A percentile compares a stretch with the other conserved stretches of the same genome.
phyloP scores from a whole-genome alignment of 2,329 filamentous ascomycete species.

The Madurella fahalii region DNA sequence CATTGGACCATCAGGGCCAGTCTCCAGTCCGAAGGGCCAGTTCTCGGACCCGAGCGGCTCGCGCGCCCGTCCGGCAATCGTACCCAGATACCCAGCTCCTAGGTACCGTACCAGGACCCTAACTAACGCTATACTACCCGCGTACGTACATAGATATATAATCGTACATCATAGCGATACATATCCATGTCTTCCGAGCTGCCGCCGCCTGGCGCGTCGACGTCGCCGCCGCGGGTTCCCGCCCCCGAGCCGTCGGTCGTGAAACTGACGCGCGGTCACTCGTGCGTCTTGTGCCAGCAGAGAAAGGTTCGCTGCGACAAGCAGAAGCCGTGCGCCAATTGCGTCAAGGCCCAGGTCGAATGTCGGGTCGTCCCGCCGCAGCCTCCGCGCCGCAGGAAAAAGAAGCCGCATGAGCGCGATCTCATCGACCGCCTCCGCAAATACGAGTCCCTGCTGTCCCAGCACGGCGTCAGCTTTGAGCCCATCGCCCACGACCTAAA shows the following conservation, averaged over 20 bases:
- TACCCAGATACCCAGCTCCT: constrained; percentile 4
- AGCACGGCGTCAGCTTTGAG: constrained; percentile 66
- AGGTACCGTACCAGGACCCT: constrained; percentile 11
- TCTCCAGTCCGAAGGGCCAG: neutral
- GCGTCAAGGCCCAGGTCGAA: constrained; percentile 57
- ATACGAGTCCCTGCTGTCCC: constrained; percentile 62
- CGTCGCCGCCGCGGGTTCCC: constrained; percentile 29
- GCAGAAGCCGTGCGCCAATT: constrained; percentile 67
- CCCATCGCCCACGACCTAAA: constrained; percentile 54
- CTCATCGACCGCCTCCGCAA: constrained; percentile 64
- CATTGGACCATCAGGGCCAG: neutral
- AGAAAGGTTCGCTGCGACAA: constrained; percentile 73
- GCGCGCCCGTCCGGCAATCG: constrained; percentile 18
- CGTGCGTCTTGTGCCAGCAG: constrained; percentile 71
- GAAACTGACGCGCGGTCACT: constrained; percentile 57
- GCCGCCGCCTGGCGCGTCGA: constrained; percentile 24
- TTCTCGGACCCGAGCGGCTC: constrained; percentile 26
- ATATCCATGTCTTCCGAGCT: constrained; percentile 21
- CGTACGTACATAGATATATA: constrained; percentile 8
- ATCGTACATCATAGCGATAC: neutral
- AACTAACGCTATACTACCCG: neutral
- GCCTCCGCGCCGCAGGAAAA: constrained; percentile 55
- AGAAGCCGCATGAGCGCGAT: constrained; percentile 65
- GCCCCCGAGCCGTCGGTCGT: constrained; percentile 41
- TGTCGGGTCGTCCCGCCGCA: constrained; percentile 57